Evolutionary conservation across 768 basidiomycete genomes (phyloP), one percentile per base, ranked within the genome.

Genomic region (Hygrocybe punicea): DNA sequence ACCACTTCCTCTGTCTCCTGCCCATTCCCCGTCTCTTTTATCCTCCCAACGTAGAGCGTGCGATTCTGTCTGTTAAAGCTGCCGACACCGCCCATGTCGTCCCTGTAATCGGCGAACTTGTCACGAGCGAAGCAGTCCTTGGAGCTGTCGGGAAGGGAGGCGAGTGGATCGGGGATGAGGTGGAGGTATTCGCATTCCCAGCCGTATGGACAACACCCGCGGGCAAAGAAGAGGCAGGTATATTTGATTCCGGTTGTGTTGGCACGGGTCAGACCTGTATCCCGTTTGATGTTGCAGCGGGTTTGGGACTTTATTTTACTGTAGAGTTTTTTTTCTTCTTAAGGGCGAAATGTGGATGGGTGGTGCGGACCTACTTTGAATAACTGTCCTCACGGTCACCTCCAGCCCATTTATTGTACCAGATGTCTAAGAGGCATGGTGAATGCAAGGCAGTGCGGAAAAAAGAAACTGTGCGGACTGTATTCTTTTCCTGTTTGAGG

Each of bases 351-450:
- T 29, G n/a, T 35, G 17, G 19, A 24, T 51, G 47, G 13, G 23
- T 19, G 16, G 52, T 42, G 13, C 59, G 47, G 21, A 34, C 87
- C 57, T 62, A 93, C 94, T 93, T 96, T 35, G 94, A 95, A 69
- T 98, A 93, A 57, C 84, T 89, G 69, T 99, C 96, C 71, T 98
- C 97, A 29, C 93, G 84, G 70, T 99, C 97, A 55, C 96, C 97
- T 53, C 97, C 97, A n/a, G 97, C 97, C 96, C 96, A 98, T 75
- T 97, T 96, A 73, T 98, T 94, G 70, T 96, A 98, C 96, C 97
- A 99, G 51, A 96, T 90, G 73, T 99, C 91, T 90, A 58, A 42
- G 40, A 33, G 54, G 51, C 61, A 1, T 40, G 37, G 14, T 47
- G 29, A 51, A 7, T 19, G 62, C 61, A 34, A 53, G 63, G 29